Conservation (phyloP, 192 early-diverging fungal species). For the Coemansia sp. region DNA sequence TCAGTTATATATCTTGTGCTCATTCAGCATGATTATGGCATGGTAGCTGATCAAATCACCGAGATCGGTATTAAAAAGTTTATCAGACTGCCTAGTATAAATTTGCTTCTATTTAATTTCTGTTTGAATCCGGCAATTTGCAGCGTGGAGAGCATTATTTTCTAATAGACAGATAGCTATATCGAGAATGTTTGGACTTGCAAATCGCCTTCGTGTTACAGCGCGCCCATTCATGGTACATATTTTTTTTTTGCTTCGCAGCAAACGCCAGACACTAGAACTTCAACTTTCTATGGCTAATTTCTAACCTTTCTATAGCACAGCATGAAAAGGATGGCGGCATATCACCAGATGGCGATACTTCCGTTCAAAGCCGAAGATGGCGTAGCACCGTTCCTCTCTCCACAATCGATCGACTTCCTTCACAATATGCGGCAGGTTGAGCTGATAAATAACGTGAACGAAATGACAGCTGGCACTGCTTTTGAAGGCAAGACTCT, state of each 20-base stretch:
- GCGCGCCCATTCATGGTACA: slow-evolving; percentile 39
- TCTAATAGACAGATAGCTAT: background rate
- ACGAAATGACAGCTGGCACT: slow-evolving; percentile 44
- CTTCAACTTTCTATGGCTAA: background rate
- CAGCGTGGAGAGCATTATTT: too few species aligned
- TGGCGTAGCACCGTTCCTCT: slow-evolving; percentile 44
- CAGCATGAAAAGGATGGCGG: background rate
- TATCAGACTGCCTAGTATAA: background rate
- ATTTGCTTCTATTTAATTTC: background rate
- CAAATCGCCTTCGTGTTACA: slow-evolving; percentile 16
- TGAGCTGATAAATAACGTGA: slow-evolving; percentile 49
- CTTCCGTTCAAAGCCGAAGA: slow-evolving; percentile 33
- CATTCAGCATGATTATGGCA: background rate
- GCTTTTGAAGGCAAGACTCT: slow-evolving; percentile 39
- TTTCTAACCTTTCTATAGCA: background rate
- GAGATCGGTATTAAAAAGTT: background rate
- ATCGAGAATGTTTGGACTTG: slow-evolving; percentile 37
- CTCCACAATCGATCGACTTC: slow-evolving; percentile 39
- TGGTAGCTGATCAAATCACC: slow-evolving; percentile 10
- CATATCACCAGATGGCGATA: slow-evolving; percentile 31
- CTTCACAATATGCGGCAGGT: slow-evolving; percentile 47
- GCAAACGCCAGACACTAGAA: background rate
- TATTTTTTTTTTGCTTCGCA: slow-evolving; percentile 1
- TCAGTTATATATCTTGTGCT: background rate
- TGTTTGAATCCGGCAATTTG: slow-evolving; percentile 2